These are phyloP conservation scores for Rutstroemia sp. DNA, from an alignment of 2,329 filamentous ascomycete genomes.

Conservation along the genomic window DNA sequence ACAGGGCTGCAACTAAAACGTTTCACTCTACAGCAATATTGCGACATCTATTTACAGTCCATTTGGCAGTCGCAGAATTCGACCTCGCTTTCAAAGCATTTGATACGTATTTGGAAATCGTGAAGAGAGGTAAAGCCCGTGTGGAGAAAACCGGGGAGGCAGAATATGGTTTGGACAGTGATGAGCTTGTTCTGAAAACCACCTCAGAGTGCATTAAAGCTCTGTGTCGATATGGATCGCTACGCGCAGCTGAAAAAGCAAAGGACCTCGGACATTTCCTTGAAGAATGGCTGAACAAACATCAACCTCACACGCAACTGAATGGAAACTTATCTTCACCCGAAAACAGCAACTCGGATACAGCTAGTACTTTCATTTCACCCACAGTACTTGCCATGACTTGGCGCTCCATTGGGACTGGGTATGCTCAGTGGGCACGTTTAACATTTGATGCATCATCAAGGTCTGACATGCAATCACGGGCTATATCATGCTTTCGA, in stretches of 20 bases:
- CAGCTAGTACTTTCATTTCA: constrained; percentile 38
- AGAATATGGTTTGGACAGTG: constrained; percentile 69
- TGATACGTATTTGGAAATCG: constrained; percentile 84
- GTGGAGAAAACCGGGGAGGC: constrained; percentile 69
- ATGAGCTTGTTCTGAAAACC: constrained; percentile 69
- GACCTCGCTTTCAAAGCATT: constrained; percentile 86
- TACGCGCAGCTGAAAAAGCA: constrained; percentile 71
- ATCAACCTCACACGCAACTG: constrained; percentile 27
- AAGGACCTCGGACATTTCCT: constrained; percentile 62
- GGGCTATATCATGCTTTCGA: constrained; percentile 69
- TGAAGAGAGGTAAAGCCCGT: constrained; percentile 76
- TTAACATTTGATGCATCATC: constrained; percentile 68
- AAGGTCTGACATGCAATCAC: constrained; percentile 65
- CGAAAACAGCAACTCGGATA: constrained; percentile 15
- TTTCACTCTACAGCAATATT: constrained; percentile 91
- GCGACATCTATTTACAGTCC: constrained; percentile 78
- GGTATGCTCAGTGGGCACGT: constrained; percentile 80
- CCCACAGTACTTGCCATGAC: constrained; percentile 58
- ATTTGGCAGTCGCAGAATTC: constrained; percentile 83
- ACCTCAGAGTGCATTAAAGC: constrained; percentile 73
- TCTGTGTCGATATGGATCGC: constrained; percentile 73
- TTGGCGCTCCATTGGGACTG: constrained; percentile 80
- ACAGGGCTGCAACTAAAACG: constrained; percentile 83
- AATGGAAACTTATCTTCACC: constrained; percentile 11
- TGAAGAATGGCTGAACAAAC: constrained; percentile 66